phyloP scores from a whole-genome alignment of 768 basidiomycete species.

The Hypholoma fasciculare region DNA sequence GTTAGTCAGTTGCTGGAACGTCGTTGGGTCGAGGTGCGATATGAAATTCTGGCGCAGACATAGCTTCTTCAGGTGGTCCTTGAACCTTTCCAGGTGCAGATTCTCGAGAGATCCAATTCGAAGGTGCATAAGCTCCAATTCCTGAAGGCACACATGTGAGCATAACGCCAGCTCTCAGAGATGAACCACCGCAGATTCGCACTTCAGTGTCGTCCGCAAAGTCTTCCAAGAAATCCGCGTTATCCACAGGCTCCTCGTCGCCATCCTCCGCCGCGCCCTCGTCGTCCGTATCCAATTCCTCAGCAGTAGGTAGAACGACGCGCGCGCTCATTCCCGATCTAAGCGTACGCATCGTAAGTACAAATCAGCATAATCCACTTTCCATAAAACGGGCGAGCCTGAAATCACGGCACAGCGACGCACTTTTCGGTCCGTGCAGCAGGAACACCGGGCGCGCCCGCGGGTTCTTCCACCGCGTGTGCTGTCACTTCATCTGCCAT shows the following conservation, averaged over 20 bases:
- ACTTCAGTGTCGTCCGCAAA: constrained; percentile 88
- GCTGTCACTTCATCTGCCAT: background rate
- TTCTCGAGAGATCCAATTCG: constrained; percentile 67
- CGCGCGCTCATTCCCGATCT: constrained; percentile 33
- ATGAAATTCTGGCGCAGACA: constrained; percentile 90
- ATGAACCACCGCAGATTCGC: constrained; percentile 18
- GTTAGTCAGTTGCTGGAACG: constrained; percentile 62
- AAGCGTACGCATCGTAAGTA: background rate
- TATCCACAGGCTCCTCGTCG: constrained; percentile 43
- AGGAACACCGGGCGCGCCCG: background rate
- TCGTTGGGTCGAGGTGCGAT: constrained; percentile 66
- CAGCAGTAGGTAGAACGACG: constrained; percentile 43
- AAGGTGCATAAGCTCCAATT: constrained; percentile 83
- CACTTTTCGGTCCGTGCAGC: background rate
- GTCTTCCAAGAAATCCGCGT: constrained; percentile 71
- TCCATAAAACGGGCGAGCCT: background rate
- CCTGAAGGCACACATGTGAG: constrained; percentile 43
- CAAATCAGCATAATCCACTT: background rate
- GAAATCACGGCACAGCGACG: background rate
- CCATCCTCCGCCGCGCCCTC: constrained; percentile 38
- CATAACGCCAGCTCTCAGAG: background rate
- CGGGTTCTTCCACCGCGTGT: background rate
- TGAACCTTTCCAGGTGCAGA: constrained; percentile 77
- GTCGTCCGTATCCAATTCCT: constrained; percentile 44
- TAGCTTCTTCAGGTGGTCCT: constrained; percentile 62